Percentiles rank a stretch among this genome's conserved stretches.
Conservation (phyloP, 2,329 filamentous ascomycete genomes). For the Pseudocercospora ulei region DNA sequence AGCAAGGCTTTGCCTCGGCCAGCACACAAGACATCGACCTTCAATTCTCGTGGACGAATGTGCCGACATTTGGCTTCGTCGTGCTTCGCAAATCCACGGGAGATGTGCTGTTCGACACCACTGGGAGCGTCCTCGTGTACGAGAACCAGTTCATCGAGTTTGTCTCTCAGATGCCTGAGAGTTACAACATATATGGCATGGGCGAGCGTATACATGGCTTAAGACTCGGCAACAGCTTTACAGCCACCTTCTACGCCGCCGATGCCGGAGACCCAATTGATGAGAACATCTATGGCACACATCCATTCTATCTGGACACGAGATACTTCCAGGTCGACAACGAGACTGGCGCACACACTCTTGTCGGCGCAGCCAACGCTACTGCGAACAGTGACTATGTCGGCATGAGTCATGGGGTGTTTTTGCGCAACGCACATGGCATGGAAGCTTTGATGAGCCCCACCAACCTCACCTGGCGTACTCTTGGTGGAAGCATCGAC, state of each 20-base stretch:
- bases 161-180: slow-evolving; percentile 53
- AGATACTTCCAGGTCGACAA: slow-evolving; percentile 56
- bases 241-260: slow-evolving; percentile 57
- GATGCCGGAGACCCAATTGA: slow-evolving; percentile 58
- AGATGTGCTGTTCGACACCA: slow-evolving; percentile 59
- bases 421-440: slow-evolving; percentile 64
- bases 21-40: slow-evolving; percentile 42
- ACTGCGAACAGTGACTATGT: slow-evolving; percentile 49
- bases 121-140: slow-evolving; percentile 56
- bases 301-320: slow-evolving; percentile 72
- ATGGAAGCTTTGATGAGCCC: slow-evolving; percentile 60
- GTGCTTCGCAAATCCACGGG: slow-evolving; percentile 50
- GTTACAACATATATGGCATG: slow-evolving; percentile 64
- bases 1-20: slow-evolving; percentile 35
- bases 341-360: slow-evolving; percentile 40
- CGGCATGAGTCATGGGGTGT: slow-evolving; percentile 66
- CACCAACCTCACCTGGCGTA: slow-evolving; percentile 60
- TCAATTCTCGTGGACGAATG: slow-evolving; percentile 48
- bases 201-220: slow-evolving; percentile 64
- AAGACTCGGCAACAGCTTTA: slow-evolving; percentile 62
- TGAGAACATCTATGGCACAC: slow-evolving; percentile 62
- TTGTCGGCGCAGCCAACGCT: slow-evolving; percentile 45
- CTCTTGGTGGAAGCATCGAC: slow-evolving; percentile 66
- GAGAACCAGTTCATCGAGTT: slow-evolving; percentile 74
- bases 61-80: slow-evolving; percentile 49